Conservation (phyloP, 2,329 filamentous ascomycete genomes). For the Calonectria hawksworthii region DNA sequence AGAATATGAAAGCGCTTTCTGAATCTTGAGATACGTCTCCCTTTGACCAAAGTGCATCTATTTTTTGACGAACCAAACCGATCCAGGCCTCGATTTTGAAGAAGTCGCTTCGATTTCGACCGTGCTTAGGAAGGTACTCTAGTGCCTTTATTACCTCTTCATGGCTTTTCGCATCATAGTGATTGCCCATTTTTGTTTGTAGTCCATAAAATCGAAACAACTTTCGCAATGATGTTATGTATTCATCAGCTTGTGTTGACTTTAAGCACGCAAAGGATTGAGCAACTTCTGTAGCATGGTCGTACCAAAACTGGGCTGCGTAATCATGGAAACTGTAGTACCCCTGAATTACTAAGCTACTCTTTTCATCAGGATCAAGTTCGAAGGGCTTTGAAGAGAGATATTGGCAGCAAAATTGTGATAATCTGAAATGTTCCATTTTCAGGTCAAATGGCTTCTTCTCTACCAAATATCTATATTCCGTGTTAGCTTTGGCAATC, state of each 20-base stretch:
- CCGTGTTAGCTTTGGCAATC: not conserved
- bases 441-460: not conserved
- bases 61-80: slow-evolving; percentile 12
- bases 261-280: not conserved
- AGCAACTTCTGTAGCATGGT: slow-evolving; percentile 1
- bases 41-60: too few species aligned
- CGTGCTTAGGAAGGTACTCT: not conserved
- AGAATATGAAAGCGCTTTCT: not conserved
- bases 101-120: not conserved
- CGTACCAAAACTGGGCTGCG: slow-evolving; percentile 26
- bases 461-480: slow-evolving; percentile 20
- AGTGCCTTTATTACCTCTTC: not conserved
- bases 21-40: too few species aligned
- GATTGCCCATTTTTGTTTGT: not conserved
- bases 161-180: too few species aligned
- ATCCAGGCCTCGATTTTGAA: slow-evolving; percentile 16
- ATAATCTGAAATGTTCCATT: slow-evolving; percentile 3
- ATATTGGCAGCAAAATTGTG: slow-evolving; percentile 21
- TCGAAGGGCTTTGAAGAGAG: slow-evolving; percentile 25
- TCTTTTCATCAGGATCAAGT: too few species aligned
- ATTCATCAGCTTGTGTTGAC: not conserved
- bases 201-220: not conserved
- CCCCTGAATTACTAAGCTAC: too few species aligned
- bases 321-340: slow-evolving; percentile 30
- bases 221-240: not conserved